phyloP scores from a whole-genome alignment of 2,329 filamentous ascomycete genomes.

The Stagonosporopsis rhizophila region DNA sequence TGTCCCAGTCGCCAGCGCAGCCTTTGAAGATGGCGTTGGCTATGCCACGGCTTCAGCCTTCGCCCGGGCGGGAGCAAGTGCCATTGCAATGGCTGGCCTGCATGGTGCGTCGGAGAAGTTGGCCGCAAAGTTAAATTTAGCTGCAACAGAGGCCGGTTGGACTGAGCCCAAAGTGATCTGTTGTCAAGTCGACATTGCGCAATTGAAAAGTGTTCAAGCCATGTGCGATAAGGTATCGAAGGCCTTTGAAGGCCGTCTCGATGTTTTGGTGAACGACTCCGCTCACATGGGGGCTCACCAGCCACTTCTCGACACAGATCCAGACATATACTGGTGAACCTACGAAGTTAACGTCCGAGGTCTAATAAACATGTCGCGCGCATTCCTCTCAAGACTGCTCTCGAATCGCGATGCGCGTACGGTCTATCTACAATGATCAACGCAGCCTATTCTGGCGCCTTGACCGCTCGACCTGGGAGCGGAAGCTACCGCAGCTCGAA shows the following conservation, averaged over 20 bases:
- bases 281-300: not conserved
- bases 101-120: not conserved
- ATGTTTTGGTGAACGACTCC: not conserved
- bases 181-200: not conserved
- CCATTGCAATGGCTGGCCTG: not conserved
- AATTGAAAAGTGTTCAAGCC: not conserved
- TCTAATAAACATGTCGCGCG: not conserved
- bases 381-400: not conserved
- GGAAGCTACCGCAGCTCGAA: slow-evolving; percentile 1
- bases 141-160: not conserved
- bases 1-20: not conserved
- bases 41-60: not conserved
- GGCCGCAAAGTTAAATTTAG: not conserved
- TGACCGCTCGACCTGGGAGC: not conserved
- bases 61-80: not conserved
- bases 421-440: not conserved
- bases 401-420: not conserved
- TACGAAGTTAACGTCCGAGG: not conserved
- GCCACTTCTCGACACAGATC: not conserved
- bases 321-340: not conserved
- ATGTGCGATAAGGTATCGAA: not conserved
- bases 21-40: not conserved
- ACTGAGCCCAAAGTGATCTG: not conserved
- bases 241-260: not conserved
- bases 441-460: not conserved